A percentile compares a stretch with the other conserved stretches of the same genome.
These are phyloP conservation scores for Wickerhamomyces bovis DNA, from an alignment of 805 yeast species.

Conservation along the genomic window DNA sequence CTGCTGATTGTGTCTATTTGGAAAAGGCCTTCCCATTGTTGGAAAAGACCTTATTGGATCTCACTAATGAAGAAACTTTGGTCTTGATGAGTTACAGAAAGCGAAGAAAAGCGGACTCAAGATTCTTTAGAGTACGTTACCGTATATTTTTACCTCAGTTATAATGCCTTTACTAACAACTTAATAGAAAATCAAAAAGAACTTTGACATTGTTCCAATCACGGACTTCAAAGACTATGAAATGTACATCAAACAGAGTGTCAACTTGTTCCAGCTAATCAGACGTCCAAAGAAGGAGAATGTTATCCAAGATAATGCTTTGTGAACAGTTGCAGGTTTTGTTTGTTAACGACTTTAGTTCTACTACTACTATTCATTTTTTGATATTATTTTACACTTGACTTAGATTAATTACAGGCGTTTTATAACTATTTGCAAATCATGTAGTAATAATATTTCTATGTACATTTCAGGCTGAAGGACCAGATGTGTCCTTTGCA, in stretches of 20 bases:
- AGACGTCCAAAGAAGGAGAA: slow-evolving; percentile 15
- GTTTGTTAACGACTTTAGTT: neutral
- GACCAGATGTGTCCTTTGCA: slow-evolving; percentile 4
- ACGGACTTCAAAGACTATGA: slow-evolving; percentile 30
- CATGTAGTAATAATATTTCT: neutral
- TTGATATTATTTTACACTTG: neutral
- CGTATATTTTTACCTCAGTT: neutral
- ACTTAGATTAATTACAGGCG: neutral
- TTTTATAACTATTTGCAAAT: neutral
- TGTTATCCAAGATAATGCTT: neutral
- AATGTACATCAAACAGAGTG: slow-evolving; percentile 32
- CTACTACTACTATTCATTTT: neutral
- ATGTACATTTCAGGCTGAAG: neutral
- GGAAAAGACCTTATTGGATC: slow-evolving; percentile 41
- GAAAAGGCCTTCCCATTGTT: slow-evolving; percentile 49
- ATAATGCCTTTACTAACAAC: neutral
- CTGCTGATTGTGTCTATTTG: slow-evolving; percentile 57
- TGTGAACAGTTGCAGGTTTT: too few relatives aligned
- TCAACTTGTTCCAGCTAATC: slow-evolving; percentile 34
- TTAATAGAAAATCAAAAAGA: slow-evolving; percentile 23
- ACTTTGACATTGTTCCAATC: slow-evolving; percentile 27
- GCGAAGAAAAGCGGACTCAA: slow-evolving; percentile 40
- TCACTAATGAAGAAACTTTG: slow-evolving; percentile 28
- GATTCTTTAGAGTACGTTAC: slow-evolving; percentile 21
- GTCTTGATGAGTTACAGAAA: slow-evolving; percentile 49